Base-by-base conservation (phyloP, 2,329 filamentous ascomycete species). In the Pseudogymnoascus sp. region DNA sequence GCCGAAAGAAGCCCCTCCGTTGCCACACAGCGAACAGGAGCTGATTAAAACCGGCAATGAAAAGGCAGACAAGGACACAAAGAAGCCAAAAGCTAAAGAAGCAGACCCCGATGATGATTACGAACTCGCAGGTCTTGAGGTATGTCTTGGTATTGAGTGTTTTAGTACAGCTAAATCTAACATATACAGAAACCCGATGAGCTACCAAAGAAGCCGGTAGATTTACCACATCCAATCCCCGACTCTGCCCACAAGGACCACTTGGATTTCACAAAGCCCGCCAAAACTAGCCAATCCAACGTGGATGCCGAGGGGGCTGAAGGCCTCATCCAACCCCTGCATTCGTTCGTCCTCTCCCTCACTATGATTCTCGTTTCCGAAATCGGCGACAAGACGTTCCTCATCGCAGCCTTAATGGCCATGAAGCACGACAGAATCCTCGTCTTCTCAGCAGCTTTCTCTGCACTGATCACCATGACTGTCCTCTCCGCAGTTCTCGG, bases 291-390 rank as follows among this genome's bases (percentile, higher is more conserved):
- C 68, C 67, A 73, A 66, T 63, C 70, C 68, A 58, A 72, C 69
- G 67, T 62, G 58, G 73, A 73, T 4, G 76, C 77, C 4, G 79
- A 82, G 5, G 82, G 82, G 8, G 71, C 71, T 8, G 77, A 79
- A 28, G 85, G 87, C 63, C 79, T 92, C 41, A 91, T 92, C 64
- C 88, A 87, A 66, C 90, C 91, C 16, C 80, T 87, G 70, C 93
- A 99, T 75, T 97, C 94, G 3, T 95, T 94, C 71, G 72, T 96
- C 11, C 86, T 97, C 33, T 96, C 94, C 14, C 86, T 97, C 64
- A 93, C 92, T 63, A 99, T 97, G 94, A 99, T 99, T 70, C 80
- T 97, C 66, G 89, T 97, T 69, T 97, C 93, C 55, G 94, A 99
- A 75, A 86, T 99, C 70, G 94, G 94, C 66, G 94, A 99, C 83